Evolutionary conservation across 1,284 basidiomycete species (phyloP).

Genomic region (Malassezia yamatoensis): DNA sequence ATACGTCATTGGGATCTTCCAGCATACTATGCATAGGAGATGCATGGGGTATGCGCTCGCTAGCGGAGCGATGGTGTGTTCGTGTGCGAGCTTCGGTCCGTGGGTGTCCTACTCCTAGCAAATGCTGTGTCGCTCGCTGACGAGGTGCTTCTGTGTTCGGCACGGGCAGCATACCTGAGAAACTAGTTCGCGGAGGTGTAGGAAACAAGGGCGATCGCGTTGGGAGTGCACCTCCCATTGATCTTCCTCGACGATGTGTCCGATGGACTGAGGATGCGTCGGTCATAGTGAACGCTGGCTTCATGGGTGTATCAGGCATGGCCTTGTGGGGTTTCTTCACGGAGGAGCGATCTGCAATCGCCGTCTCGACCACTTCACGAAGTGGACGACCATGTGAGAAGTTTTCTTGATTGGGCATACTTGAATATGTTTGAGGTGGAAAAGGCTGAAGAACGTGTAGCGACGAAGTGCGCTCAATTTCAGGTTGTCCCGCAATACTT

Average conservation of each 20-base stretch:
- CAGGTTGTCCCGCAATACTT: neutral
- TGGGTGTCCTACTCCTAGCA: neutral
- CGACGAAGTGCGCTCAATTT: neutral
- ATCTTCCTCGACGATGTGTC: conserved; percentile 15
- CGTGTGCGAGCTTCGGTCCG: conserved; percentile 3
- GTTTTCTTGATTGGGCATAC: neutral
- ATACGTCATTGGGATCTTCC: conserved; percentile 12
- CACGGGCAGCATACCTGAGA: neutral
- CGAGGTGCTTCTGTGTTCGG: neutral
- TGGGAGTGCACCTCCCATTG: conserved; percentile 15
- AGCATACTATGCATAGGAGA: neutral
- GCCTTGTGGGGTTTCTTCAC: conserved; percentile 9
- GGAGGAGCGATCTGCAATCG: conserved; percentile 28
- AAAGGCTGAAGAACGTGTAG: neutral
- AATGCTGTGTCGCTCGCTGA: neutral
- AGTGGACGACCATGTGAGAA: conserved; percentile 33
- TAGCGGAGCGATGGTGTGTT: conserved; percentile 12
- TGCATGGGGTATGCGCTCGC: conserved; percentile 5
- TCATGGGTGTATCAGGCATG: conserved; percentile 50
- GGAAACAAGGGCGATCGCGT: conserved; percentile 8
- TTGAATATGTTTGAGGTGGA: neutral
- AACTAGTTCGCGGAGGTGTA: neutral
- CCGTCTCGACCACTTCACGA: conserved; percentile 41
- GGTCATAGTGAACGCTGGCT: conserved; percentile 18
- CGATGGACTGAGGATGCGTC: conserved; percentile 2